Base-by-base conservation (phyloP, 2,329 filamentous ascomycete species). In the Xylariaceae sp. region DNA sequence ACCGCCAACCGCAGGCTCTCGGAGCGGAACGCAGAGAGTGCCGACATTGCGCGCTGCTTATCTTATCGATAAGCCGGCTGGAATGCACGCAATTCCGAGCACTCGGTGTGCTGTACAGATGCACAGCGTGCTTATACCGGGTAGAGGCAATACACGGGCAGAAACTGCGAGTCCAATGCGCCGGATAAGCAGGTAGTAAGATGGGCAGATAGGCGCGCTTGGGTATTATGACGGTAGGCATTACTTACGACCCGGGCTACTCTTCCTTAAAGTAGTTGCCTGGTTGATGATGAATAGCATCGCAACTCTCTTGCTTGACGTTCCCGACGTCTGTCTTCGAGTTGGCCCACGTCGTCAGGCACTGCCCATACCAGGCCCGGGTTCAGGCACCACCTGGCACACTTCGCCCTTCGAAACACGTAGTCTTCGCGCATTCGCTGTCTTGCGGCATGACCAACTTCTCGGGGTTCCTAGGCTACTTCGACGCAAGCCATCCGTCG, bases 351-450 rank as follows among this genome's bases (percentile, higher is more conserved):
- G 29, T 50, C 43, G 46, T 40, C 50, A 4, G 32, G 7, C 13
- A 34, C 13, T 15, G 3, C 3, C 44, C 53, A 46, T 39, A 44
- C 32, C 47, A 15, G 36, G 30, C 34, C 26, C 46, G 29, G n/a
- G n/a, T n/a, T 48, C 29, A 15, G 44, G 48, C 47, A 49, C 47
- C 39, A 48, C 36, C 43, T 52, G 34, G 37, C 39, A 34, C 13
- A 34, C 10, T 34, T 26, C 16, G 47, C 40, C 43, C 37, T 53
- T 51, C 53, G 52, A 61, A 61, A 57, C 58, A 53, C 47, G 51
- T 40, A 43, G 32, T 52, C 47, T 22, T 58, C 44, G 51, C 44
- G 49, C 49, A 55, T 57, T 55, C 36, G 54, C 50, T 41, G 45
- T 47, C 43, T 36, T 36, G 40, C 36, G 55, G 56, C 45, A 32